Evolutionary conservation across 345 rosid genomes (phyloP).

Genomic region (Ceriops decandra): DNA sequence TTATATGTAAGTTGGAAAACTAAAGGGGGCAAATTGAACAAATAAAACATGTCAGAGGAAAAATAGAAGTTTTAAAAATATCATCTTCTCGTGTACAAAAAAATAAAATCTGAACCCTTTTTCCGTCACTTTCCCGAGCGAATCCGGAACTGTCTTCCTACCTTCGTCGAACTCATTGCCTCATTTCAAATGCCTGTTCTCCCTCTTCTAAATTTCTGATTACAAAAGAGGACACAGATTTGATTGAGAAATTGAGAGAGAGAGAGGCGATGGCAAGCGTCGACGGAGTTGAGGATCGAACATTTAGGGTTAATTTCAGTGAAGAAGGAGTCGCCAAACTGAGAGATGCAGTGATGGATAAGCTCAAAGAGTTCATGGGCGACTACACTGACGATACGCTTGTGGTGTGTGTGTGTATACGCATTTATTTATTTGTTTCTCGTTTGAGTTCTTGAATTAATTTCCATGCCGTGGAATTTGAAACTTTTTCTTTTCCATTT

Average conservation of each 20-base stretch:
- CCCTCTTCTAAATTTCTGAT: too few relatives aligned
- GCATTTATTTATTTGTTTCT: neutral
- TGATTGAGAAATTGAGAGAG: neutral
- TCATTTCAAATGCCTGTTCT: too few relatives aligned
- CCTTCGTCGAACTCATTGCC: neutral
- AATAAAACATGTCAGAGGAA: too few relatives aligned
- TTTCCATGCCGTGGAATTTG: neutral
- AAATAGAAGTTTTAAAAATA: too few relatives aligned
- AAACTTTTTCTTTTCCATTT: too few relatives aligned
- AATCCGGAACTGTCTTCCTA: neutral
- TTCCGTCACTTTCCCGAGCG: conserved; percentile 9
- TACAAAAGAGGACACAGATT: neutral
- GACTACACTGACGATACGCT: conserved; percentile 96
- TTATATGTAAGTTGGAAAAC: too few relatives aligned
- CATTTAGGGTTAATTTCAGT: conserved; percentile 64
- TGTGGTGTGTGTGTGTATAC: conserved; percentile 50
- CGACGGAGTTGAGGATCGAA: conserved; percentile 60
- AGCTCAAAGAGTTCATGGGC: conserved; percentile 95
- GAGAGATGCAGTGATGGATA: conserved; percentile 62
- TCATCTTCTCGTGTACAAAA: too few relatives aligned
- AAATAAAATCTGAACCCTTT: neutral
- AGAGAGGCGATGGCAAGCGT: conserved; percentile 55
- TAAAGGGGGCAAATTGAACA: too few relatives aligned
- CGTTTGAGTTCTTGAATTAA: neutral
- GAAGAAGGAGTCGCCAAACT: conserved; percentile 70